phyloP scores from a whole-genome alignment of 169 alveolate genomes.

The Plasmodium sp. region DNA sequence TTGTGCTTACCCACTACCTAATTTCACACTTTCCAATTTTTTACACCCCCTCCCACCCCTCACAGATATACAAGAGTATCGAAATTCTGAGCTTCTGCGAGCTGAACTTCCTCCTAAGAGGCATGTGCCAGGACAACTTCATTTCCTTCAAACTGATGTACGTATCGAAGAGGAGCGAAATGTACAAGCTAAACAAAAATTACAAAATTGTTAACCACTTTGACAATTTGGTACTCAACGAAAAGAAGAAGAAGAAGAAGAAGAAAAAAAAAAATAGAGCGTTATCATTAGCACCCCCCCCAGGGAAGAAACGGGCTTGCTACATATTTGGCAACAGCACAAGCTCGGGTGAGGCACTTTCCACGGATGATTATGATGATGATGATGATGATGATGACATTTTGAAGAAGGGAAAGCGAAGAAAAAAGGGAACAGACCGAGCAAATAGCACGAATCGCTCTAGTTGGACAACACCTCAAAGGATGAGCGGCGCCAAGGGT shows the following conservation, averaged over 20 bases:
- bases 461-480: neutral
- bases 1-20: neutral
- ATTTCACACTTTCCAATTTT: neutral
- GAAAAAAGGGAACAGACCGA: neutral
- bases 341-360: conserved; percentile 5
- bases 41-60: neutral
- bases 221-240: conserved; percentile 6
- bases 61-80: conserved; percentile 44
- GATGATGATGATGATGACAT: neutral
- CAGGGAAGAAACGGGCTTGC: neutral
- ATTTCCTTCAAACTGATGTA: conserved; percentile 50
- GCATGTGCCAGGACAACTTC: conserved; percentile 58
- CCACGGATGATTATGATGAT: neutral
- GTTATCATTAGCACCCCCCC: neutral
- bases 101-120: conserved; percentile 25
- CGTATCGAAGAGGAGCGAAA: conserved; percentile 45
- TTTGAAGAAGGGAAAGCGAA: neutral
- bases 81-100: conserved; percentile 60
- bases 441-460: neutral
- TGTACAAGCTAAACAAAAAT: conserved; percentile 58
- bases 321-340: conserved; percentile 50
- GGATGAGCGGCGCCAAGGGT: neutral
- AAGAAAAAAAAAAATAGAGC: neutral
- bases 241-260: neutral
- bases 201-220: conserved; percentile 44